Evolutionary conservation across 176 grass and related monocot species (phyloP).

Genomic region (Oryza glaberrima): DNA sequence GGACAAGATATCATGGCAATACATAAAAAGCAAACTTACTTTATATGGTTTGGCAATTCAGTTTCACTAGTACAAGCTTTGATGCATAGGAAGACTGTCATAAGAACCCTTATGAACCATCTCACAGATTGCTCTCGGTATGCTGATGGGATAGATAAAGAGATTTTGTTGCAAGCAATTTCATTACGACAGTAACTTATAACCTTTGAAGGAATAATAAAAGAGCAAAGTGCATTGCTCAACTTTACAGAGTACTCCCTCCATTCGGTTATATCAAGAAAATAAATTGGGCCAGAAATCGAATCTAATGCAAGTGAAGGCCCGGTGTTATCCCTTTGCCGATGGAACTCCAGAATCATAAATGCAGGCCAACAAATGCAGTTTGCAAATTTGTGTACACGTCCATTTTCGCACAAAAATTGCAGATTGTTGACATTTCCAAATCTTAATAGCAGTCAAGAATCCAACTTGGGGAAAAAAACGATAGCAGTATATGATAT

Average conservation of each 20-base stretch:
- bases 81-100: conserved; percentile 84
- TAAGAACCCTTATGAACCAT: conserved; percentile 82
- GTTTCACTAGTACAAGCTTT: conserved; percentile 66
- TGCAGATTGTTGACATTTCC: conserved; percentile 75
- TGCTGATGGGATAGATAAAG: conserved; percentile 57
- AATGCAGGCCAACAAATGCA: conserved; percentile 89
- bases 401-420: conserved; percentile 84
- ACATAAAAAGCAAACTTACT: conserved; percentile 44
- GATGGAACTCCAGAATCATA: conserved; percentile 70
- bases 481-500: conserved; percentile 16
- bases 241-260: conserved; percentile 75
- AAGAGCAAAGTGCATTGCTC: conserved; percentile 79
- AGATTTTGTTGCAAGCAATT: conserved; percentile 58
- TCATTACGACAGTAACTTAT: conserved; percentile 52
- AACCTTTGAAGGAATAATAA: conserved; percentile 70
- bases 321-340: conserved; percentile 30
- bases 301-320: conserved; percentile 43
- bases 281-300: conserved; percentile 34
- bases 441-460: conserved; percentile 78
- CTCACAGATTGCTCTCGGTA: conserved; percentile 86
- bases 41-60: conserved; percentile 71
- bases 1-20: conserved; percentile 4
- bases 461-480: conserved; percentile 28
- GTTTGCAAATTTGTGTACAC: conserved; percentile 88
- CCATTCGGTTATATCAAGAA: conserved; percentile 73